A percentile compares a stretch with the other conserved stretches of the same genome.
Evolutionary conservation across 139 green algal species (phyloP).

Genomic region (Chlamydomonas urium): DNA sequence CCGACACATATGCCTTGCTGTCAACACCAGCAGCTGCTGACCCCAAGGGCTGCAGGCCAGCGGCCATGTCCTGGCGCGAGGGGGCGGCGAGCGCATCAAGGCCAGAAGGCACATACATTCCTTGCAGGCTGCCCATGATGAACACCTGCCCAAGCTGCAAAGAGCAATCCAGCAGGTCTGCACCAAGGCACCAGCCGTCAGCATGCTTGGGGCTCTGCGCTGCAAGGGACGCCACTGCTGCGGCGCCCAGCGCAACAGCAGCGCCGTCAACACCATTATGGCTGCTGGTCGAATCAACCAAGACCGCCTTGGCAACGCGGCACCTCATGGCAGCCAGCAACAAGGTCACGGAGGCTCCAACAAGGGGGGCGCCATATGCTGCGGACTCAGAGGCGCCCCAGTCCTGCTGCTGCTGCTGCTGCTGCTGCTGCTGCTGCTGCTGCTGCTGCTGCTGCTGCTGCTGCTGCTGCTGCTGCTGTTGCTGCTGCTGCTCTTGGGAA

Average conservation of each 20-base stretch:
- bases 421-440: not conserved
- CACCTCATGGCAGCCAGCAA: too few relatives aligned
- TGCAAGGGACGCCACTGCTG: not conserved
- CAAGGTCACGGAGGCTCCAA: too few relatives aligned
- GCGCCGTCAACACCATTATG: not conserved
- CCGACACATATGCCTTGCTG: not conserved
- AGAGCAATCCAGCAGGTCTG: slow-evolving; percentile 42
- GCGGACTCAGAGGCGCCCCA: too few relatives aligned
- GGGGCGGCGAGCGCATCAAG: slow-evolving; percentile 31
- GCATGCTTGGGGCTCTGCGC: not conserved
- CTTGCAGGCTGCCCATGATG: slow-evolving; percentile 10
- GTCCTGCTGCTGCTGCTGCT: not conserved
- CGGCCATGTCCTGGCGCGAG: not conserved
- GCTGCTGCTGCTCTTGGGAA: not conserved
- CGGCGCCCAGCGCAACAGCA: not conserved
- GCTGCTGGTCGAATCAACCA: too few relatives aligned
- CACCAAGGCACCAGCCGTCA: slow-evolving; percentile 32
- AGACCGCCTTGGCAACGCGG: too few relatives aligned
- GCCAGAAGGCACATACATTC: slow-evolving; percentile 53
- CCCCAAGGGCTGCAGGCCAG: too few relatives aligned
- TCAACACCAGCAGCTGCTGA: too few relatives aligned
- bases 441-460: not conserved
- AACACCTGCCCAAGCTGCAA: slow-evolving; percentile 56
- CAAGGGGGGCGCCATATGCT: too few relatives aligned
- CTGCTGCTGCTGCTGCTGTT: not conserved